Evolutionary conservation across 2,329 filamentous ascomycete genomes (phyloP).

Genomic region (Acarospora socialis): DNA sequence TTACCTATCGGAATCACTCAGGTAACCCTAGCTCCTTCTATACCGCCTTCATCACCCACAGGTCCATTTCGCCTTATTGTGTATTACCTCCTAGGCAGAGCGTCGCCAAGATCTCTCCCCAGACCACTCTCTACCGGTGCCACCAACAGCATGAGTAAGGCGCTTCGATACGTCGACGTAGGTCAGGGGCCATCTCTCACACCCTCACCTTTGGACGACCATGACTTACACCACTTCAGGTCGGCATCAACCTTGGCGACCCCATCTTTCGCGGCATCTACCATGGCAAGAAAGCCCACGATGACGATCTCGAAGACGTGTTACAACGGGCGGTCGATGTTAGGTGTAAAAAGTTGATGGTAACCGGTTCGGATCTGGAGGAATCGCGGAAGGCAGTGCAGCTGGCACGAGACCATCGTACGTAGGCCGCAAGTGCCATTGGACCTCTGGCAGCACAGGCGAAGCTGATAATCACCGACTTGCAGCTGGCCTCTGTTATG

Average conservation of each 20-base stretch:
- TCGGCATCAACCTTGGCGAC: conserved; percentile 93
- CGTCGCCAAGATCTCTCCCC: no score
- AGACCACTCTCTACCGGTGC: no score
- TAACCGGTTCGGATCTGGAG: conserved; percentile 76
- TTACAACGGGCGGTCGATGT: conserved; percentile 62
- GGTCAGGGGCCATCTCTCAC: conserved; percentile 14
- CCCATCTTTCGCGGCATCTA: conserved; percentile 77
- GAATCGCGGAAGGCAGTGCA: conserved; percentile 63
- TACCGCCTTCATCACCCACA: no score
- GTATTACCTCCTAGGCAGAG: no score
- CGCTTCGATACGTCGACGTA: conserved; percentile 33
- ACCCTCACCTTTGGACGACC: not conserved
- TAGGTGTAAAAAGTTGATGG: conserved; percentile 78
- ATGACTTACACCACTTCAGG: conserved; percentile 27
- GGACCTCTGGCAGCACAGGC: not conserved
- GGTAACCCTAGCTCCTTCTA: no score
- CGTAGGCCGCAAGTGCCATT: conserved; percentile 23
- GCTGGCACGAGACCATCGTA: conserved; percentile 61
- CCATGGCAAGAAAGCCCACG: conserved; percentile 61
- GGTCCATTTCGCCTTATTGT: no score
- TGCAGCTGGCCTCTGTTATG: conserved; percentile 65
- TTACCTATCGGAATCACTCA: no score
- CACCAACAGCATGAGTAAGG: not conserved
- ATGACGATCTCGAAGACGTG: conserved; percentile 60
- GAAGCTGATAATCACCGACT: conserved; percentile 5